Base-by-base conservation (phyloP, 2,329 filamentous ascomycete species). In the Harringtonia lauricola region DNA sequence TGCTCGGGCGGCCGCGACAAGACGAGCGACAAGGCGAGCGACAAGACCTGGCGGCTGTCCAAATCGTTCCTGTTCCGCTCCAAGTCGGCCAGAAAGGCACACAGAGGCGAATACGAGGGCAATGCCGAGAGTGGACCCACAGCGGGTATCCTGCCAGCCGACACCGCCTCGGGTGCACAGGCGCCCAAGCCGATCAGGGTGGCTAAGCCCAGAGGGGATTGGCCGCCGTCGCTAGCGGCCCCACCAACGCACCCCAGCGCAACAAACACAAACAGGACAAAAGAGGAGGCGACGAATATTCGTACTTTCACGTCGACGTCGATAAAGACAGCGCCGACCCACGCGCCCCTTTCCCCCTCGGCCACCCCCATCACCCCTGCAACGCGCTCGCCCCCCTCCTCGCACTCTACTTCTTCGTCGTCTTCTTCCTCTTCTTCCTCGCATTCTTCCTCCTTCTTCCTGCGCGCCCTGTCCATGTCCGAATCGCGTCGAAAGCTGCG, bases 381-480 rank as follows among this genome's bases (percentile, higher is more conserved):
- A 14, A 8, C n/a, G 21, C 22, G 19, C 10, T 17, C 33, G 10
- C 14, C 30, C n/a, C 10, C 39, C 3, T 13, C 24, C 8, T 29
- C 31, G 15, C 24, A 24, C 13, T 4, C 30, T 18, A 19, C 31
- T 13, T 24, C 31, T 14, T 8, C n/a, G 13, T 39, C 37, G 10
- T 31, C 42, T 29, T 33, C 42, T 19, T 4, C 41, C n/a, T 34
- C 43, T 30, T 8, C 35, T 26, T 15, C 12, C 18, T 29, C 43
- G 22, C 19, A 36, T 19, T 6, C 42, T 19, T 18, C 42, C 36
- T 39, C 44, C 18, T 41, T 48, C 22, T 24, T 31, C n/a, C 17
- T 36, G 14, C 42, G 46, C 30, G 49, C 46, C 28, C 28, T 49
- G 37, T 49, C 49, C 45, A 49, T 49, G 45, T 42, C 44, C 29